phyloP scores from a whole-genome alignment of 176 grass and related monocot genomes.

The Areca catechu region DNA sequence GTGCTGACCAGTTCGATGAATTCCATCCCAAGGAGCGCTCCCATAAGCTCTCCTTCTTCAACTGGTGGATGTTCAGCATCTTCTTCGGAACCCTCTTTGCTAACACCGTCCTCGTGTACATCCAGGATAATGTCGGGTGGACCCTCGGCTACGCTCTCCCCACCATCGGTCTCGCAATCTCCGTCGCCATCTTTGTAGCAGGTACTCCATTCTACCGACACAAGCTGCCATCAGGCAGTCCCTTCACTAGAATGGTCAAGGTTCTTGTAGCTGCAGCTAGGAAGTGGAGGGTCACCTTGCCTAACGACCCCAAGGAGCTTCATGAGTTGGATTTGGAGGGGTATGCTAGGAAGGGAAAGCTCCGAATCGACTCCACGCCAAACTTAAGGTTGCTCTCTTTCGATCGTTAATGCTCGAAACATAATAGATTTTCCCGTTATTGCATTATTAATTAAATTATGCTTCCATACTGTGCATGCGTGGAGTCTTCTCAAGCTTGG shows the following conservation, averaged over 20 bases:
- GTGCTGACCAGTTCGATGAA: conserved; percentile 91
- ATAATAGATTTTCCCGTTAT: no score
- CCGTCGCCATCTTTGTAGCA: conserved; percentile 52
- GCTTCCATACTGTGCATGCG: no score
- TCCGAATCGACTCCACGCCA: conserved; percentile 37
- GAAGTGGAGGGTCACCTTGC: conserved; percentile 24
- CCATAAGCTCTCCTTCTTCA: conserved; percentile 66
- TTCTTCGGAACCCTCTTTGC: conserved; percentile 87
- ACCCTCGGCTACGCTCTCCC: conserved; percentile 69
- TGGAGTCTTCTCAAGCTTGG: no score
- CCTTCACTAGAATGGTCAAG: conserved; percentile 63
- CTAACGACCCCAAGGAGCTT: conserved; percentile 44
- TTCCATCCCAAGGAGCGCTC: conserved; percentile 42
- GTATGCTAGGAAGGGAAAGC: conserved; percentile 40
- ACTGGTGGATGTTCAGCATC: conserved; percentile 50
- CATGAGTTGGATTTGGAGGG: conserved; percentile 46
- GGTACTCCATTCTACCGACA: conserved; percentile 86
- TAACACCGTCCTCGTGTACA: conserved; percentile 63
- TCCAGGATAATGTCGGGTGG: conserved; percentile 87
- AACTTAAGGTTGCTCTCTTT: conserved; percentile 7
- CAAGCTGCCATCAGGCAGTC: conserved; percentile 55
- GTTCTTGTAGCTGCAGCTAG: conserved; percentile 43
- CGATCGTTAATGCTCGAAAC: no score
- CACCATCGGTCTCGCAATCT: conserved; percentile 52
- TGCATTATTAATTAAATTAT: no score